These are phyloP conservation scores for Colletotrichum tofieldiae DNA, from an alignment of 2,329 filamentous ascomycete species.

Conservation along the genomic window DNA sequence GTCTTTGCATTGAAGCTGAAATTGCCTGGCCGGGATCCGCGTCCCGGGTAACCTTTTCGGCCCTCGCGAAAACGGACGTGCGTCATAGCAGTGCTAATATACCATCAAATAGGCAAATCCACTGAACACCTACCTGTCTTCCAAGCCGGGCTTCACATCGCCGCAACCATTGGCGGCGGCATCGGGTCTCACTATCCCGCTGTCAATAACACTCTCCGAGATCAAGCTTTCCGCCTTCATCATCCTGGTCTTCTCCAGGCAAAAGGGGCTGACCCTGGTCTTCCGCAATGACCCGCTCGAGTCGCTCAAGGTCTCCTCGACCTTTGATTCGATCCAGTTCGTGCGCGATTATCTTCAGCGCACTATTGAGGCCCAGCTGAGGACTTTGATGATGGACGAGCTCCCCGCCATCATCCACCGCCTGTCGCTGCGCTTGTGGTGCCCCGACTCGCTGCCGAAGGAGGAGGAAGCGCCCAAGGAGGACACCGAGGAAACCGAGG, in stretches of 20 bases:
- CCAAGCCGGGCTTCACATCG: conserved; percentile 92
- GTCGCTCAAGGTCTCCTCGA: conserved; percentile 97
- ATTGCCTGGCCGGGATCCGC: conserved; percentile 55
- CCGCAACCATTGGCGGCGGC: conserved; percentile 92
- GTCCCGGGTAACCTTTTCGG: conserved; percentile 43
- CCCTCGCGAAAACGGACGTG: conserved; percentile 48
- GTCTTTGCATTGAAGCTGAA: conserved; percentile 53
- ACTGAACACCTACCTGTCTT: conserved; percentile 93
- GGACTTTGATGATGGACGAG: conserved; percentile 97
- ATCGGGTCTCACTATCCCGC: conserved; percentile 94
- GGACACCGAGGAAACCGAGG: conserved; percentile 70
- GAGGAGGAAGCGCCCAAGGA: conserved; percentile 71
- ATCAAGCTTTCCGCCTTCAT: conserved; percentile 98
- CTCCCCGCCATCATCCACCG: conserved; percentile 96
- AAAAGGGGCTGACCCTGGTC: conserved; percentile 96
- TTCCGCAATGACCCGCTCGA: conserved; percentile 99
- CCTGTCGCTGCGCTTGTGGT: conserved; percentile 89
- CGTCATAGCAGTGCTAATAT: conserved; percentile 64
- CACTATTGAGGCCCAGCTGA: conserved; percentile 93
- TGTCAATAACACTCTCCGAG: conserved; percentile 96
- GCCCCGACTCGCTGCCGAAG: conserved; percentile 84
- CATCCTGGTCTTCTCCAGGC: conserved; percentile 96
- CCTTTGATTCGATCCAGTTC: conserved; percentile 98
- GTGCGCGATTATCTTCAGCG: conserved; percentile 97
- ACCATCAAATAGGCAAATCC: conserved; percentile 83